Base-by-base conservation (phyloP, 192 early-diverging fungal species). In the Coemansia sp. region DNA sequence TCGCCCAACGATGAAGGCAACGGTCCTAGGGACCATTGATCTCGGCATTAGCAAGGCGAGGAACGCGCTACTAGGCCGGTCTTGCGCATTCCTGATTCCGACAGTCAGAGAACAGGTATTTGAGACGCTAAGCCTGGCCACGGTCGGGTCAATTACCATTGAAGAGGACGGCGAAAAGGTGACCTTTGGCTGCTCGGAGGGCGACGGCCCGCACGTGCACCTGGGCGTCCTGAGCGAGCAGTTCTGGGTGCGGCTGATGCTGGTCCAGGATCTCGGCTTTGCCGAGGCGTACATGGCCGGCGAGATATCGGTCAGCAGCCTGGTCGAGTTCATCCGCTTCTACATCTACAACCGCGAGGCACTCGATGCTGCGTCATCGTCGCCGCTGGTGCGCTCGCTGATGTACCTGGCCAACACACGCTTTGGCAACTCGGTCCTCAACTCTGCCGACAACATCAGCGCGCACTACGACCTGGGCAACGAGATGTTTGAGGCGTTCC, bases 391-490 rank as follows among this genome's bases (percentile, higher is more conserved):
- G 60, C 54, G 48, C 34, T 34, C 73, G 31, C 47, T 85, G 34
- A 81, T 81, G 54, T 72, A 62, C 28, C 40, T 82, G 8, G 48
- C 79, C 10, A 73, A 64, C 57, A 69, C 78, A 10, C 77, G 63
- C 18, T 80, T 85, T 48, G 70, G 81, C 14, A 87, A 87, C 60
- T 80, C 82, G 1, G 54, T 85, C 39, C 45, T 70, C 22, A 85
- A 84, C 53, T 44, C 78, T 1, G 47, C 77, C 7, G 63, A 40
- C 59, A 87, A 87, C 47, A 79, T 87, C 29, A 70, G 66, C 5
- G 83, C 83, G 9, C 85, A 87, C 61, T 87, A 87, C 60, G 85
- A 87, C 50, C 67, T 87, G 37, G 81, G 80, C 30, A 85, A 87
- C 59, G 84, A 83, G 20, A 79, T 87, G 80, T 87, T 87, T 72